Evolutionary conservation across 2,329 filamentous ascomycete genomes (phyloP).

Genomic region (Phyllosticta citrichinensis): DNA sequence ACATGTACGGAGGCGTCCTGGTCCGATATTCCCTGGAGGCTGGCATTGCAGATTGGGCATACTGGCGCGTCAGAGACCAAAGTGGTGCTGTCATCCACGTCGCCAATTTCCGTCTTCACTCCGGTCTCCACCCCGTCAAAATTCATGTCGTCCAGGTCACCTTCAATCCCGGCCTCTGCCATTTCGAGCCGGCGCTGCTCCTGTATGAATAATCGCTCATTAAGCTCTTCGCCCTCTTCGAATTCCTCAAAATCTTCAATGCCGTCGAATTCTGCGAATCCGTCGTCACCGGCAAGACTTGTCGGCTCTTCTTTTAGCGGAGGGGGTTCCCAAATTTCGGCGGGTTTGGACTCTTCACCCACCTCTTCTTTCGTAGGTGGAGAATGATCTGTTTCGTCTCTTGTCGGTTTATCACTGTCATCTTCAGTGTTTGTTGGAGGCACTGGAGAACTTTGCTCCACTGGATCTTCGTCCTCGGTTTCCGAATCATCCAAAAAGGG

Average conservation of each 20-base stretch:
- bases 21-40: constrained; percentile 45
- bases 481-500: constrained; percentile 66
- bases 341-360: neutral
- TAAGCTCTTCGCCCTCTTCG: constrained; percentile 46
- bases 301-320: constrained; percentile 39
- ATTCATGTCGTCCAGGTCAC: constrained; percentile 45
- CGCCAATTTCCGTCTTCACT: constrained; percentile 10
- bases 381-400: neutral
- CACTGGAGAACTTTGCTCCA: neutral
- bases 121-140: constrained; percentile 29
- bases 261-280: constrained; percentile 40
- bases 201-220: constrained; percentile 57
- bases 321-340: constrained; percentile 9
- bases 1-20: constrained; percentile 74
- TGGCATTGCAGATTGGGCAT: constrained; percentile 71
- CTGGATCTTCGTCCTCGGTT: constrained; percentile 38
- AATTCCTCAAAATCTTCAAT: constrained; percentile 46
- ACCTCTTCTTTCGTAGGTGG: constrained; percentile 1
- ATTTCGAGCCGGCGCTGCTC: constrained; percentile 50
- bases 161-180: constrained; percentile 37
- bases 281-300: constrained; percentile 32
- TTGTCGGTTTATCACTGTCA: neutral
- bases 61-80: constrained; percentile 20
- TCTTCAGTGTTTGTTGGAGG: neutral
- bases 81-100: constrained; percentile 1